Percentiles rank a stretch among this genome's conserved stretches.
phyloP scores from a whole-genome alignment of 805 yeast genomes.

The Helenozyma baotianmanensis region DNA sequence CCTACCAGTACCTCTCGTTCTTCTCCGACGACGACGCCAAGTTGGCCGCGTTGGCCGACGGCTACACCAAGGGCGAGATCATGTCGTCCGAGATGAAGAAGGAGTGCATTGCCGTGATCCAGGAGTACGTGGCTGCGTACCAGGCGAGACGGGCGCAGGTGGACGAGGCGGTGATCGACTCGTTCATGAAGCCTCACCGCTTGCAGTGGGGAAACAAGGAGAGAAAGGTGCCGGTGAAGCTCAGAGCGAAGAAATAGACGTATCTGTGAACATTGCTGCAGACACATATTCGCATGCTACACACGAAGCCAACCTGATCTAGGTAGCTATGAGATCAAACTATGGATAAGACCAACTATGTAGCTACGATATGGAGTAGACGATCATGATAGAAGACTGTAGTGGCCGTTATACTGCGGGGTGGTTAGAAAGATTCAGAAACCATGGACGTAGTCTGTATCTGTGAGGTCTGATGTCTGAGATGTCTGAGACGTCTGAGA shows the following conservation, averaged over 20 bases:
- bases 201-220: conserved; percentile 70
- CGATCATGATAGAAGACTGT: no score
- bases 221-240: conserved; percentile 68
- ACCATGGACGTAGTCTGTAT: no score
- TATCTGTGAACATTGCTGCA: not conserved
- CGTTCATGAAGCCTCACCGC: conserved; percentile 82
- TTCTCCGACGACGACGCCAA: conserved; percentile 86
- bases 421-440: no score
- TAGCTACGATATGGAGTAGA: no score
- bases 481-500: no score
- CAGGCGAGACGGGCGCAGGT: conserved; percentile 73
- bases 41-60: conserved; percentile 54
- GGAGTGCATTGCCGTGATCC: conserved; percentile 74
- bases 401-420: no score
- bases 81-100: conserved; percentile 93
- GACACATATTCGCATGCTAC: no score
- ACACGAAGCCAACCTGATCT: no score
- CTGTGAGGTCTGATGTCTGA: no score
- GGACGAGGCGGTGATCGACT: conserved; percentile 53
- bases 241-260: conserved; percentile 29
- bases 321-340: no score
- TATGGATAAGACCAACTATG: no score
- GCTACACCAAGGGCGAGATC: conserved; percentile 74
- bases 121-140: conserved; percentile 72
- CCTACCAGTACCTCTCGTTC: conserved; percentile 88